Evolutionary conservation across 1,284 basidiomycete genomes (phyloP).

Genomic region (Ustilago crameri): DNA sequence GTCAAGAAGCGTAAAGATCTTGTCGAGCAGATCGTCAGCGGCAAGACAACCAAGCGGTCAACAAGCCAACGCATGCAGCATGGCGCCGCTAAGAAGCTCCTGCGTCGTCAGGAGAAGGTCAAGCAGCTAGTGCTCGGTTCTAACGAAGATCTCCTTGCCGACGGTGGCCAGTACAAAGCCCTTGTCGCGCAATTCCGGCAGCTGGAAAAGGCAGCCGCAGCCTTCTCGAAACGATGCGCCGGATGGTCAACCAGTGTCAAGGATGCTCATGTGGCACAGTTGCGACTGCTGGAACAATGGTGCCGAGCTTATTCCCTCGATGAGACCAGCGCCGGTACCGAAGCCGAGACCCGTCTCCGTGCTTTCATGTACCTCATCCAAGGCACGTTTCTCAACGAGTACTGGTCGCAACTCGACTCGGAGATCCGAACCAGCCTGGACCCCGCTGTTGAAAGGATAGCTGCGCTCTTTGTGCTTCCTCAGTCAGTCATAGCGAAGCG

Average conservation of each 20-base stretch:
- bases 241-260: conserved; percentile 49
- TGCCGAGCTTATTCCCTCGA: conserved; percentile 45
- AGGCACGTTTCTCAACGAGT: conserved; percentile 24
- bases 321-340: conserved; percentile 13
- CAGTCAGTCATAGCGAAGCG: conserved; percentile 66
- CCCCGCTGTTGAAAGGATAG: conserved; percentile 64
- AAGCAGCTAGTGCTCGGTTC: conserved; percentile 34
- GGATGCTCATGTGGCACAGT: conserved; percentile 42
- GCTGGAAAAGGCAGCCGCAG: conserved; percentile 35
- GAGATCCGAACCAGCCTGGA: conserved; percentile 46
- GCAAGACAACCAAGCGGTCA: conserved; percentile 33
- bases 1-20: conserved; percentile 84
- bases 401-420: conserved; percentile 47
- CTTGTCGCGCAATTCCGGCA: conserved; percentile 41
- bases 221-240: conserved; percentile 43
- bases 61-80: conserved; percentile 48
- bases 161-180: conserved; percentile 45
- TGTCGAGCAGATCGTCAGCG: conserved; percentile 61
- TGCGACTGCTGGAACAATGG: conserved; percentile 50
- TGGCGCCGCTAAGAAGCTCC: conserved; percentile 47
- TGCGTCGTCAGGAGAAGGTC: conserved; percentile 57
- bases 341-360: conserved; percentile 38
- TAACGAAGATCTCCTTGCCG: conserved; percentile 35
- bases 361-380: conserved; percentile 37
- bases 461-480: conserved; percentile 50